A percentile compares a stretch with the other conserved stretches of the same genome.
Conservation (phyloP, 768 basidiomycete species). For the Lactifluus rugatus region DNA sequence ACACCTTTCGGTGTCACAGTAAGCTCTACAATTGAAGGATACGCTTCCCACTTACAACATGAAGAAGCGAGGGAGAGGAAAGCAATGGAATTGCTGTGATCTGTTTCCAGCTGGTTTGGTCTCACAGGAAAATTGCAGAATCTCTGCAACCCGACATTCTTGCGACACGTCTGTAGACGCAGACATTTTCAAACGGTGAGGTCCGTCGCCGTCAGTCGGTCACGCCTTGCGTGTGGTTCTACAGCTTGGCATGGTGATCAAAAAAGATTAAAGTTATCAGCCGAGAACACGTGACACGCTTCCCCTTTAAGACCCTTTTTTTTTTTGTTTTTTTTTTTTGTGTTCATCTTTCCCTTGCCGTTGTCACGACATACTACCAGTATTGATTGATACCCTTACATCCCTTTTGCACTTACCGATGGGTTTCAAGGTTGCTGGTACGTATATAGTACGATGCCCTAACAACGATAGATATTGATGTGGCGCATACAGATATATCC, state of each 20-base stretch:
- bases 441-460: slow-evolving; percentile 15
- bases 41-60: slow-evolving; percentile 42
- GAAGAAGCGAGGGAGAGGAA: slow-evolving; percentile 68
- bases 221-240: not conserved
- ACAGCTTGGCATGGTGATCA: not conserved
- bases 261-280: not conserved
- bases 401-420: slow-evolving; percentile 32
- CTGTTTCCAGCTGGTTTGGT: slow-evolving; percentile 26
- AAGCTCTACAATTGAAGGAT: not conserved
- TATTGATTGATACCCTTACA: too few species aligned
- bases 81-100: slow-evolving; percentile 41
- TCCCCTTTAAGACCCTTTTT: not conserved
- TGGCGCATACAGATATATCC: slow-evolving; percentile 57
- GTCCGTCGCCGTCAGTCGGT: not conserved
- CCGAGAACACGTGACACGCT: not conserved
- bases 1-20: slow-evolving; percentile 40
- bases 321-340: slow-evolving; percentile 12
- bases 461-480: slow-evolving; percentile 8
- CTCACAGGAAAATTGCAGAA: slow-evolving; percentile 62
- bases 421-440: slow-evolving; percentile 89
- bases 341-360: slow-evolving; percentile 20
- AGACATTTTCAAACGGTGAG: not conserved
- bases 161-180: not conserved
- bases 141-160: slow-evolving; percentile 57
- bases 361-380: not conserved